These are phyloP conservation scores for Microstegium vimineum DNA, from an alignment of 176 grass and related monocot genomes.

Conservation along the genomic window DNA sequence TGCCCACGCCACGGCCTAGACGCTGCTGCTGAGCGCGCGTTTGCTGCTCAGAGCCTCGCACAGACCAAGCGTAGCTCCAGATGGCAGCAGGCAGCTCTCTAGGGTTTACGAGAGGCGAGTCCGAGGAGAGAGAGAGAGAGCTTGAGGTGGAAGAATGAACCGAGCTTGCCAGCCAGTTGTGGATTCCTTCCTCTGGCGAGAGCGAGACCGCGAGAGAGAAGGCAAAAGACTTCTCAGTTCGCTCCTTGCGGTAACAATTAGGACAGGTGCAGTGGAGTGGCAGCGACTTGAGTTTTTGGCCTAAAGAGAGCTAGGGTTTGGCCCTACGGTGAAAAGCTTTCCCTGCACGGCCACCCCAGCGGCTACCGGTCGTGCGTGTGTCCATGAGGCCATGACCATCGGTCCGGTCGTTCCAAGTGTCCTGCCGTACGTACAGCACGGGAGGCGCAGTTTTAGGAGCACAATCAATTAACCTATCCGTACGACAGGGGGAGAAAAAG, in stretches of 20 bases:
- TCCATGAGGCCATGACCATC: not conserved
- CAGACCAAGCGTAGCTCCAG: not conserved
- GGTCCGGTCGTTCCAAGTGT: slow-evolving; percentile 19
- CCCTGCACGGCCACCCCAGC: not conserved
- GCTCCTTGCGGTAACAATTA: not conserved
- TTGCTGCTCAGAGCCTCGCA: not conserved
- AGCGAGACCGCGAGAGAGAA: not conserved
- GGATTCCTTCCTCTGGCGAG: not conserved
- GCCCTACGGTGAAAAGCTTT: not conserved
- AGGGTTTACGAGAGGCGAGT: not conserved
- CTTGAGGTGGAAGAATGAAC: not conserved
- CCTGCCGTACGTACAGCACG: not conserved
- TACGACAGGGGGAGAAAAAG: not conserved
- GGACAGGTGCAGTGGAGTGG: not conserved
- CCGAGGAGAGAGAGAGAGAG: not conserved
- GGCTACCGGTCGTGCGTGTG: not conserved
- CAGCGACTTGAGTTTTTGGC: not conserved
- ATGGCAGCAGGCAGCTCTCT: not conserved
- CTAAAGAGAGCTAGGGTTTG: not conserved
- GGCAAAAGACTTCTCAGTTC: not conserved
- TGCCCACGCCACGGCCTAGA: not conserved
- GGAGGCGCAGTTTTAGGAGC: not conserved
- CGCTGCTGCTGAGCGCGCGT: not conserved
- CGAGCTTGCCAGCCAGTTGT: too few relatives aligned
- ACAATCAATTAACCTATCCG: not conserved